These are phyloP conservation scores for Breviolum minutum DNA, from an alignment of 73 alveolate genomes.

Conservation along the genomic window DNA sequence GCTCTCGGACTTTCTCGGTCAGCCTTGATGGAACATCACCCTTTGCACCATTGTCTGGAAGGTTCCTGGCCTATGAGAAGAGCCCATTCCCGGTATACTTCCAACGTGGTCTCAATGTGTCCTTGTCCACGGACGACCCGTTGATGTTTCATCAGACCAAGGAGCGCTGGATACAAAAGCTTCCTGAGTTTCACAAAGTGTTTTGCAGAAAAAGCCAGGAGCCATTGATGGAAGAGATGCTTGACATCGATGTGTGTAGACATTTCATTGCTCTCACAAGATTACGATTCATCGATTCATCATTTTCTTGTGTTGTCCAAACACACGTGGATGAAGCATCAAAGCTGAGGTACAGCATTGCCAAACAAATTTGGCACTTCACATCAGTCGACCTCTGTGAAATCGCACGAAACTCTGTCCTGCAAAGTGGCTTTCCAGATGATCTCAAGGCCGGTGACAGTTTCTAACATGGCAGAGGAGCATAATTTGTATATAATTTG, in stretches of 20 bases:
- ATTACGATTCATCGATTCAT: neutral
- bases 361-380: slow-evolving; percentile 96
- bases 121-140: slow-evolving; percentile 98
- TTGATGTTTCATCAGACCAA: slow-evolving; percentile 97
- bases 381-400: slow-evolving; percentile 97
- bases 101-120: slow-evolving; percentile 96
- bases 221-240: slow-evolving; percentile 91
- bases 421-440: slow-evolving; percentile 96
- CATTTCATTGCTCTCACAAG: neutral
- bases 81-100: slow-evolving; percentile 85
- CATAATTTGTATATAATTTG: too few species aligned
- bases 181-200: neutral
- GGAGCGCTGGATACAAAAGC: slow-evolving; percentile 85
- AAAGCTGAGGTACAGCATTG: slow-evolving; percentile 60
- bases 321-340: neutral
- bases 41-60: neutral
- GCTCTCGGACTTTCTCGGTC: neutral
- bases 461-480: too few species aligned
- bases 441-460: slow-evolving; percentile 81
- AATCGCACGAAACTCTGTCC: slow-evolving; percentile 97
- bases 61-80: slow-evolving; percentile 90
- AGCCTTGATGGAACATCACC: neutral
- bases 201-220: neutral
- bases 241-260: neutral
- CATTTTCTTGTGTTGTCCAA: neutral